Evolutionary conservation across 768 basidiomycete species (phyloP).

Genomic region (Lactifluus pinguis): DNA sequence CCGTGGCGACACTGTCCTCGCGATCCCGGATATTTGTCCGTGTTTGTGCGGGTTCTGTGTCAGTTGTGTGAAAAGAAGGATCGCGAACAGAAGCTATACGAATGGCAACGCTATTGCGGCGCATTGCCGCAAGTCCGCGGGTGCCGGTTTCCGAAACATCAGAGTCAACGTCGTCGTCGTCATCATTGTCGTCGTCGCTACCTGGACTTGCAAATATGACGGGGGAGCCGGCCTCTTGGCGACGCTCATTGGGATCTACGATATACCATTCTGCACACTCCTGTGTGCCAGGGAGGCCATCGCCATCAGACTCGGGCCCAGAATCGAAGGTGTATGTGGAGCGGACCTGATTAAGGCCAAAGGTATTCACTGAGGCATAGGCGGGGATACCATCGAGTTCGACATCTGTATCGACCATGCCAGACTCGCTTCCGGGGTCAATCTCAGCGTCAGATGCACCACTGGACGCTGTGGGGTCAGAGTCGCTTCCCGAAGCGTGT

Average conservation of each 20-base stretch:
- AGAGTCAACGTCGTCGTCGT: slow-evolving; percentile 6
- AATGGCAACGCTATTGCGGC: slow-evolving; percentile 13
- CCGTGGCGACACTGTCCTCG: slow-evolving; percentile 6
- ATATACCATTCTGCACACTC: slow-evolving; percentile 12
- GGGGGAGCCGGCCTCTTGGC: slow-evolving; percentile 11
- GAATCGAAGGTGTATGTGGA: background rate
- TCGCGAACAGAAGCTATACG: slow-evolving; percentile 6
- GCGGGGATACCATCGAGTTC: slow-evolving; percentile 15
- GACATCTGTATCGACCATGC: slow-evolving; percentile 17
- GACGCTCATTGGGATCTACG: slow-evolving; percentile 10
- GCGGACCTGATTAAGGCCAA: slow-evolving; percentile 7
- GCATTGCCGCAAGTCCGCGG: slow-evolving; percentile 7
- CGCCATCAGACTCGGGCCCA: slow-evolving; percentile 1
- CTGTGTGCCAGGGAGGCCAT: background rate
- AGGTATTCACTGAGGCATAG: slow-evolving; percentile 1
- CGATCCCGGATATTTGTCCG: slow-evolving; percentile 1
- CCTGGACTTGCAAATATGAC: slow-evolving; percentile 8
- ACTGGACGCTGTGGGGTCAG: slow-evolving; percentile 3
- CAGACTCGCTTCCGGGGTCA: slow-evolving; percentile 8
- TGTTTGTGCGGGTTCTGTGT: background rate
- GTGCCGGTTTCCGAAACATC: slow-evolving; percentile 11
- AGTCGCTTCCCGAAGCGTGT: slow-evolving; percentile 7
- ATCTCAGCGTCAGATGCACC: slow-evolving; percentile 9
- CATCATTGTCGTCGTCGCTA: slow-evolving; percentile 1
- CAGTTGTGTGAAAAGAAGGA: background rate